Conservation (phyloP, 371 early-diverging fungal genomes). For the Zancudomyces culisetae region DNA sequence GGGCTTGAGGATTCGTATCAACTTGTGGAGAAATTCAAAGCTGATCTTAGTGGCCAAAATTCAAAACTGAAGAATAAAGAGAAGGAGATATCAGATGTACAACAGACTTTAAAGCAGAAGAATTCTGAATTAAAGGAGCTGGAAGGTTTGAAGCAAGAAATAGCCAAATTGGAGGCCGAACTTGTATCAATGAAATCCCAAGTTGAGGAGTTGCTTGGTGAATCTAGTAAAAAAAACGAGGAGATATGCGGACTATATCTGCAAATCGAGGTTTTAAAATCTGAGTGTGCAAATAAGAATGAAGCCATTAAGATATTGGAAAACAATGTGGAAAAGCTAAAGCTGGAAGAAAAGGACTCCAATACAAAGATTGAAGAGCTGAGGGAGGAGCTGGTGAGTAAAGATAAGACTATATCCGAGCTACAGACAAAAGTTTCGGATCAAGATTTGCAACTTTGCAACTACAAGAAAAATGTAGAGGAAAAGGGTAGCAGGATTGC, state of each 20-base stretch:
- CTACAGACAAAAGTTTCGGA: background rate
- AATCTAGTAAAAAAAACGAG: no score
- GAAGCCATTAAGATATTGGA: background rate
- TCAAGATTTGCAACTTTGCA: no score
- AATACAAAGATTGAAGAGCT: background rate
- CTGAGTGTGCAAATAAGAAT: background rate
- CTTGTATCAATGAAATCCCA: no score
- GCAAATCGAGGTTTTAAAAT: background rate
- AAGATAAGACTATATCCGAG: background rate
- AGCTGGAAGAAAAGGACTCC: background rate
- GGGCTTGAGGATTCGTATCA: background rate
- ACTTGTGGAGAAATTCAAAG: background rate
- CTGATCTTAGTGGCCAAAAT: background rate
- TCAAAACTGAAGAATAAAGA: no score
- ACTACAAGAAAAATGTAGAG: no score
- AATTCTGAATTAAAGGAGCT: background rate
- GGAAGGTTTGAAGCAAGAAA: background rate
- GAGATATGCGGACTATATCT: background rate
- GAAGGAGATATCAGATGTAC: no score
- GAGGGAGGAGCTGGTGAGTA: background rate
- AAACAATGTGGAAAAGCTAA: background rate
- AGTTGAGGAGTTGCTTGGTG: no score
- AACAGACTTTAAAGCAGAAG: background rate
- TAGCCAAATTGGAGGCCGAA: background rate
- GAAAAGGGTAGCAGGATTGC: no score